phyloP scores from a whole-genome alignment of 2,329 filamentous ascomycete genomes.

The Ceratocystis diversiconidia region DNA sequence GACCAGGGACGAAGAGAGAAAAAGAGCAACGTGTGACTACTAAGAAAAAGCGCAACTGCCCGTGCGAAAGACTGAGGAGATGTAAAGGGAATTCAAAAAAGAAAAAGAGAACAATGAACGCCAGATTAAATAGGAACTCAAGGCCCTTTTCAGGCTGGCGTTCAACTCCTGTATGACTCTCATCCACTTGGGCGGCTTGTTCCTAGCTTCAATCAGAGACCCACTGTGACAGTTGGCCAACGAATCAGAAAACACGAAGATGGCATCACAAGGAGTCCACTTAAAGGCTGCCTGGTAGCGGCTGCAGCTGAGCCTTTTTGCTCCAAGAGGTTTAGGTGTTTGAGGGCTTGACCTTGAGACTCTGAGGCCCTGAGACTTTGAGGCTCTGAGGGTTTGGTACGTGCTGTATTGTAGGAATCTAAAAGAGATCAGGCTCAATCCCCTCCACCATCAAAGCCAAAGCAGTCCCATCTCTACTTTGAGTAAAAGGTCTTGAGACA shows the following conservation, averaged over 20 bases:
- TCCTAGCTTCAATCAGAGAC: neutral
- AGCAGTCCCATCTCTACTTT: neutral
- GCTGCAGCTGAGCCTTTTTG: neutral
- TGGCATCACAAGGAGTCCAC: constrained; percentile 14
- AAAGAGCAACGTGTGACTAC: neutral
- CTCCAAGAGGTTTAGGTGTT: neutral
- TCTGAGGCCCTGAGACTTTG: too few species aligned
- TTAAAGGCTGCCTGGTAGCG: constrained; percentile 1
- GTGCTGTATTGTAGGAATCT: too few species aligned
- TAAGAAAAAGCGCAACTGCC: too few species aligned
- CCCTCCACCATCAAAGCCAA: too few species aligned
- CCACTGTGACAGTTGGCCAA: constrained; percentile 12
- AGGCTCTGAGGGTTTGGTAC: too few species aligned
- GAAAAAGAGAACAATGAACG: neutral
- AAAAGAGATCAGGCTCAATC: too few species aligned
- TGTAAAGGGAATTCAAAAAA: neutral
- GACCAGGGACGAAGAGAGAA: neutral
- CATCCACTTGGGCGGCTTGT: neutral
- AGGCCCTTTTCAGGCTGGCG: neutral
- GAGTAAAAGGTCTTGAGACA: neutral
- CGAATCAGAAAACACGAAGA: constrained; percentile 15
- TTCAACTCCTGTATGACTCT: constrained; percentile 5
- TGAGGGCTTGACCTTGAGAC: neutral
- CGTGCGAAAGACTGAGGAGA: neutral
- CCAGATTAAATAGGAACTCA: neutral